Evolutionary conservation across 495 filamentous ascomycete genomes (phyloP).

Genomic region (Talaromyces adpressus): DNA sequence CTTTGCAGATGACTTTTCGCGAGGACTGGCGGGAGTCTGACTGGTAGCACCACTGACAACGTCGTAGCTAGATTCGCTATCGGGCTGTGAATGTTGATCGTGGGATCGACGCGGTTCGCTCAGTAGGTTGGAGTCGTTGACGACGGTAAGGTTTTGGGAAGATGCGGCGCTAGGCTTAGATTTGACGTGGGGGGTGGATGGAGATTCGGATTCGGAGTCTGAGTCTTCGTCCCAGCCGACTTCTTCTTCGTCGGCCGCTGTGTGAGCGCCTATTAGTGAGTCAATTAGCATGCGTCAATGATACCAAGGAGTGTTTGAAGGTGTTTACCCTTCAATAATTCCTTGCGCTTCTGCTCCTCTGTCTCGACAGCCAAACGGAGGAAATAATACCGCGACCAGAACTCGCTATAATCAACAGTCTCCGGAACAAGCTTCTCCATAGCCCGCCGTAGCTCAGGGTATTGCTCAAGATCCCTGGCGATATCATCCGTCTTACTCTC

Average conservation of each 20-base stretch:
- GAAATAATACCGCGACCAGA: conserved; percentile 97
- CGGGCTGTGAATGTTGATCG: conserved; percentile 76
- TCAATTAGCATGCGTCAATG: no score
- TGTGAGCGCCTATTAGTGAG: conserved; percentile 41
- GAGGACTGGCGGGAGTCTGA: conserved; percentile 69
- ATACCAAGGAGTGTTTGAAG: background rate
- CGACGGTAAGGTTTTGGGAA: conserved; percentile 15
- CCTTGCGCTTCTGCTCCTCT: conserved; percentile 85
- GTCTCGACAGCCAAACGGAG: conserved; percentile 87
- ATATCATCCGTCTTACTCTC: conserved; percentile 84
- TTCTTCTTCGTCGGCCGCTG: conserved; percentile 63
- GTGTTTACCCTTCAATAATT: conserved; percentile 78
- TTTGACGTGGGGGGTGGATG: conserved; percentile 42
- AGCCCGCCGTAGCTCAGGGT: conserved; percentile 76
- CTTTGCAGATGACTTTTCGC: conserved; percentile 45
- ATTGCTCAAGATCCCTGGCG: conserved; percentile 73
- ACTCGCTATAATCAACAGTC: conserved; percentile 75
- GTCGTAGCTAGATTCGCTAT: conserved; percentile 91
- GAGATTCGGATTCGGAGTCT: conserved; percentile 51
- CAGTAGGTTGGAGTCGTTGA: conserved; percentile 43
- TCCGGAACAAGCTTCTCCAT: conserved; percentile 97
- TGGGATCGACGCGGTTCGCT: conserved; percentile 70
- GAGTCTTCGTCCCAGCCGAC: conserved; percentile 81
- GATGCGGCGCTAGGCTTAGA: conserved; percentile 18
- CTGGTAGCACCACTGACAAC: conserved; percentile 82